Conservation (phyloP, 139 green algal species). For the Chlamydomonas sp. region DNA sequence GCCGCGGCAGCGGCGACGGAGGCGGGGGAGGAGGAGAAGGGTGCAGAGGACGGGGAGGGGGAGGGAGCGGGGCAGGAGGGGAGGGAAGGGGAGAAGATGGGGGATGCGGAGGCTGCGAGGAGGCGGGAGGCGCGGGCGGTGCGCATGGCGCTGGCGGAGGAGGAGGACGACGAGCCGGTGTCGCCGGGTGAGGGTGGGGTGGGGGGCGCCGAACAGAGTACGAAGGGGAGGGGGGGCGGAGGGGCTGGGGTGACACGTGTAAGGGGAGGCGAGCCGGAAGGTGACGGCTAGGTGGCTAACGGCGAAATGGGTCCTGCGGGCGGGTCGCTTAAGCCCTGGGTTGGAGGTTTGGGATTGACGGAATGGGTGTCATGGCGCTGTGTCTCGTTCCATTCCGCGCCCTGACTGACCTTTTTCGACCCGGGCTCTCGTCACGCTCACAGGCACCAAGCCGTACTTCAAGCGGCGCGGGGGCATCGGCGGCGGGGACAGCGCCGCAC, state of each 20-base stretch:
- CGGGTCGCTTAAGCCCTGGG: too few relatives aligned
- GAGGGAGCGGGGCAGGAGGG: not conserved
- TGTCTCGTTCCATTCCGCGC: too few relatives aligned
- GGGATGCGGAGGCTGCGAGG: too few relatives aligned
- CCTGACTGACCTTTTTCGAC: too few relatives aligned
- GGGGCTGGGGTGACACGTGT: not conserved
- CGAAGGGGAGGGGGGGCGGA: not conserved
- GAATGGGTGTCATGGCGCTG: too few relatives aligned
- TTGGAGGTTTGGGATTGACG: too few relatives aligned
- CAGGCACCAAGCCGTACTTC: conserved; percentile 26
- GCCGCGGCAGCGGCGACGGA: not conserved
- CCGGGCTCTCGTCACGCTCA: not conserved
- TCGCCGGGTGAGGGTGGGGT: conserved; percentile 35
- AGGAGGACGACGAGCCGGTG: conserved; percentile 41
- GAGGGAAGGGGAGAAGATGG: not conserved
- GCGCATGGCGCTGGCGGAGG: not conserved
- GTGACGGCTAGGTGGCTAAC: too few relatives aligned
- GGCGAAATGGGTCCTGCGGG: too few relatives aligned
- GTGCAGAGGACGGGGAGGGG: too few relatives aligned
- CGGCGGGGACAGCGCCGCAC: not conserved
- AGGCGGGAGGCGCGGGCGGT: too few relatives aligned
- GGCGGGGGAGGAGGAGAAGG: not conserved
- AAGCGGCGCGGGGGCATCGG: not conserved
- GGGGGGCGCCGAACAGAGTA: too few relatives aligned
- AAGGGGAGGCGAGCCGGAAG: too few relatives aligned